A percentile compares a stretch with the other conserved stretches of the same genome.
Conservation (phyloP, 2,329 filamentous ascomycete genomes). For the Botrytis elliptica region DNA sequence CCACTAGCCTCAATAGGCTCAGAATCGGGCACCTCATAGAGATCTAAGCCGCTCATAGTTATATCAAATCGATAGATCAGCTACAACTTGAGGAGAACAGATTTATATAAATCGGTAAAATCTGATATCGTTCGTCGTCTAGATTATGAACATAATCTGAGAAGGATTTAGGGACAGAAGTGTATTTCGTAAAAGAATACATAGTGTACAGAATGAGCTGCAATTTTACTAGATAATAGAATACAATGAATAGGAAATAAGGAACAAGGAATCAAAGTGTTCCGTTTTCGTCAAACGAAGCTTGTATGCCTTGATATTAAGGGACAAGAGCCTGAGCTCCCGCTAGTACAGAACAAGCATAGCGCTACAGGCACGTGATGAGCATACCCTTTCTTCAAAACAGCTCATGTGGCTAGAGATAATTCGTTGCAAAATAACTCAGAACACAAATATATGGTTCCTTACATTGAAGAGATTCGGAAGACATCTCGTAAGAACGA, state of each 20-base stretch:
- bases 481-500: background rate
- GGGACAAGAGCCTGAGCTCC: fast-evolving
- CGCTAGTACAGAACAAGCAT: background rate
- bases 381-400: too few relatives aligned
- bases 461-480: too few relatives aligned
- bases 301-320: background rate
- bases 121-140: background rate
- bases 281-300: background rate
- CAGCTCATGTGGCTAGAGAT: background rate
- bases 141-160: background rate
- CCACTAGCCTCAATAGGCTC: background rate
- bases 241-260: background rate
- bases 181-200: background rate
- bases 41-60: background rate
- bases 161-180: too few relatives aligned
- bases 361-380: background rate
- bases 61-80: background rate
- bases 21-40: background rate
- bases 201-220: background rate
- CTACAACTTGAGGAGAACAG: background rate
- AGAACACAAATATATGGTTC: background rate
- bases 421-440: background rate
- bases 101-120: background rate
- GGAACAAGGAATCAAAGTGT: background rate
- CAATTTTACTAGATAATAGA: background rate